phyloP scores from a whole-genome alignment of 495 filamentous ascomycete species.

The Penicillium verhagenii region DNA sequence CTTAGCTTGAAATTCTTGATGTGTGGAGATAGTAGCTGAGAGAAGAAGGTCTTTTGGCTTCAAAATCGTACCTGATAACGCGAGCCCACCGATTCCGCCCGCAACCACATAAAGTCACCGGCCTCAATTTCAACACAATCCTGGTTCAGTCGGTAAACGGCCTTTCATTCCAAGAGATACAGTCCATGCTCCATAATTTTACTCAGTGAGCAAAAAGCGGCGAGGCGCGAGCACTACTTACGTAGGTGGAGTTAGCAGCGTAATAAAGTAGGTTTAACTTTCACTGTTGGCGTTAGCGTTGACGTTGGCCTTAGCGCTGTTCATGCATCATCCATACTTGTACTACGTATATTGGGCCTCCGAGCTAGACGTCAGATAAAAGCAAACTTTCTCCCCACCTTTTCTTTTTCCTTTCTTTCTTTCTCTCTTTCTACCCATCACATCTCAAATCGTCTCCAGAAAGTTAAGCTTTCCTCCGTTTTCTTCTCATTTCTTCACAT shows the following conservation, averaged over 20 bases:
- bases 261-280: neutral
- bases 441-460: neutral
- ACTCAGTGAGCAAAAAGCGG: too few relatives aligned
- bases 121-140: slow-evolving; percentile 34
- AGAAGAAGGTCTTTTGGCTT: too few relatives aligned
- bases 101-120: slow-evolving; percentile 34
- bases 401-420: neutral
- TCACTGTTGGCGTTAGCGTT: neutral
- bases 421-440: neutral
- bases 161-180: slow-evolving; percentile 30
- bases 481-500: neutral
- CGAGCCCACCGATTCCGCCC: too few relatives aligned
- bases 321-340: neutral
- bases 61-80: too few relatives aligned
- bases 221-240: too few relatives aligned
- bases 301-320: too few relatives aligned
- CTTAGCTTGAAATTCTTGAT: too few relatives aligned
- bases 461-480: neutral
- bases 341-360: neutral
- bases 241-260: neutral
- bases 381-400: neutral
- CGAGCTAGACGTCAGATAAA: neutral
- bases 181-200: slow-evolving; percentile 30
- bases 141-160: slow-evolving; percentile 30
- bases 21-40: too few relatives aligned